Evolutionary conservation across 441 rosid species (phyloP).

Genomic region (Omphalea diandra): DNA sequence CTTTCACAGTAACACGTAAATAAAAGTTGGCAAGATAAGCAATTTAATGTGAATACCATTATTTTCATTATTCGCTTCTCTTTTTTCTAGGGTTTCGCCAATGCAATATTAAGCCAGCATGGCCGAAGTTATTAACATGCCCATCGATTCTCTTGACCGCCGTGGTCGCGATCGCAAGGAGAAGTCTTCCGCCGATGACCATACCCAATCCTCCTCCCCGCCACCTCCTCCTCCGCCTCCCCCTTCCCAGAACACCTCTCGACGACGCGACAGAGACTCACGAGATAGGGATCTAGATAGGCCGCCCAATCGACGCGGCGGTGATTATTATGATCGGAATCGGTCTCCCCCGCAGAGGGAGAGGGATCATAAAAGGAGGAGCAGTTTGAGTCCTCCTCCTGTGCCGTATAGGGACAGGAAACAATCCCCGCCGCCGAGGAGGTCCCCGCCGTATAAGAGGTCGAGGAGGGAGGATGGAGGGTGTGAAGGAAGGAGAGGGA

Average conservation of each 20-base stretch:
- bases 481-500: constrained; percentile 75
- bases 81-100: constrained; percentile 13
- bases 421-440: no score
- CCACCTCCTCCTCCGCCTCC: constrained; percentile 28
- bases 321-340: constrained; percentile 30
- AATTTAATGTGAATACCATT: no score
- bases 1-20: no score
- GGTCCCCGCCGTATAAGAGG: constrained; percentile 81
- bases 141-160: constrained; percentile 35
- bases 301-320: constrained; percentile 32
- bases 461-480: constrained; percentile 87
- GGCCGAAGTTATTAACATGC: constrained; percentile 40
- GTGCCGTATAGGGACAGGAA: constrained; percentile 68
- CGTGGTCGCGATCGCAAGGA: constrained; percentile 27
- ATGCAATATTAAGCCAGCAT: constrained; percentile 17
- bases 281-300: constrained; percentile 35
- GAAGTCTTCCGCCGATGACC: constrained; percentile 18
- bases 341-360: constrained; percentile 43
- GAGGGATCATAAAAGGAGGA: constrained; percentile 77
- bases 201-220: constrained; percentile 31
- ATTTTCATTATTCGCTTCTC: no score
- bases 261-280: constrained; percentile 35
- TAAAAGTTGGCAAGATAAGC: no score
- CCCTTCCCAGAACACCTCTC: constrained; percentile 3
- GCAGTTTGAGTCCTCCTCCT: constrained; percentile 77